Evolutionary conservation across 2,329 filamentous ascomycete genomes (phyloP), one percentile per base, ranked within the genome.

Genomic region (Coniochaeta sp.): DNA sequence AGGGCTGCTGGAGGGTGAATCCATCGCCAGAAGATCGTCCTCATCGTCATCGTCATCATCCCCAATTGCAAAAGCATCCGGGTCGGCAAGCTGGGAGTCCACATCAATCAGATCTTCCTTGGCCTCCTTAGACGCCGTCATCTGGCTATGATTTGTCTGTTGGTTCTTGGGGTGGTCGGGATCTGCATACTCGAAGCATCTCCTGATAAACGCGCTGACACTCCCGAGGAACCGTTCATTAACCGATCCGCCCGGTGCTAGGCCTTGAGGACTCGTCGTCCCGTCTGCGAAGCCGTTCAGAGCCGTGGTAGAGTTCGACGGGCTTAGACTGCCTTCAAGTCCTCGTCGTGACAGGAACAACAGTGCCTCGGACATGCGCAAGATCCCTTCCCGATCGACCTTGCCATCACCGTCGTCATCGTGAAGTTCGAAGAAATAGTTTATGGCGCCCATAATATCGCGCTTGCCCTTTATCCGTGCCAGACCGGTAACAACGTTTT

Each of bases 111-210:
- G 54, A 17, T 38, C 54, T n/a, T 36, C n/a, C 17, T 63, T 44
- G 16, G 65, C 58, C 54, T 65, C 59, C 61, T 65, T 54, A 28
- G 61, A 54, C 34, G 40, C 56, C 44, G 66, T 31, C 43, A 73
- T 62, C 34, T 66, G 40, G 73, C 72, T 11, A 74, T 71, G 40
- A 62, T 67, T 52, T 71, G 68, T 40, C 40, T 64, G 64, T 62
- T 85, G 80, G 64, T 86, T 82, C 70, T 82, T 81, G 1, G 89
- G 87, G 64, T 90, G 88, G 69, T 96, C 93, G 1, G 95, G 93
- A 69, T 99, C 95, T 6, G 95, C 95, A 70, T 99, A 99, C 74
- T 99, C 95, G 66, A 99, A 99, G 74, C 95, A 99, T 62, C 95
- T 85, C 64, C 93, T 84, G 62, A 98, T 99, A 71, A 99, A 99